Percentiles rank a stretch among this genome's conserved stretches.
phyloP scores from a whole-genome alignment of 2,329 filamentous ascomycete species.

The Chaetomium globosum region DNA sequence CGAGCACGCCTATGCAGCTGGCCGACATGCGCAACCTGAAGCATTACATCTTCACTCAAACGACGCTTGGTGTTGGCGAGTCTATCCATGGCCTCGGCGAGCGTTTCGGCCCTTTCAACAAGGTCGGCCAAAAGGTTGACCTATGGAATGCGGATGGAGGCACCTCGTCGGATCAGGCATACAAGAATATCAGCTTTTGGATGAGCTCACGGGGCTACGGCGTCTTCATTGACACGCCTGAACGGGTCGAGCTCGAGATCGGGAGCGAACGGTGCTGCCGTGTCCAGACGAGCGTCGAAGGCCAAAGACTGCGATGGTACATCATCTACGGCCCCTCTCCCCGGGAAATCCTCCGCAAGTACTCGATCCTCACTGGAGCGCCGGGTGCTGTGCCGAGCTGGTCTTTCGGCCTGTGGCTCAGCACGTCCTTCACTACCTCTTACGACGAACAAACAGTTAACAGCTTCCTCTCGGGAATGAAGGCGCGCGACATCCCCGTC shows the following conservation, averaged over 20 bases:
- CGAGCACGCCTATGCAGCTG: conserved; percentile 56
- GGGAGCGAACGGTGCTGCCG: conserved; percentile 73
- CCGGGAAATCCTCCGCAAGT: conserved; percentile 70
- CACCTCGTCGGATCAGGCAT: conserved; percentile 69
- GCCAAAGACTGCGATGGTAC: conserved; percentile 72
- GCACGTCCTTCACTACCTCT: conserved; percentile 73
- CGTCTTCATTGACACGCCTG: conserved; percentile 72
- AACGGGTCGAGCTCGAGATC: conserved; percentile 70
- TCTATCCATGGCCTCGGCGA: conserved; percentile 75
- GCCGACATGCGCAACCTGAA: conserved; percentile 56
- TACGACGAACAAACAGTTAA: conserved; percentile 72
- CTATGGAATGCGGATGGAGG: conserved; percentile 68
- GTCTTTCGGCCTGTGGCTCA: conserved; percentile 78
- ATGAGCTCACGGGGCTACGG: conserved; percentile 74
- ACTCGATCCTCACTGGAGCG: conserved; percentile 67
- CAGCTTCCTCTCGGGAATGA: conserved; percentile 70
- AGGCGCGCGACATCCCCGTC: conserved; percentile 63
- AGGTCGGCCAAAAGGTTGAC: conserved; percentile 69
- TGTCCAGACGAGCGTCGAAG: conserved; percentile 69
- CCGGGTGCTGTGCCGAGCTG: conserved; percentile 68
- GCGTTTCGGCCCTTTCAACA: conserved; percentile 75
- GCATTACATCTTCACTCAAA: conserved; percentile 62
- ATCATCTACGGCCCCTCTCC: conserved; percentile 71
- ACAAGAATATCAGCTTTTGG: conserved; percentile 73
- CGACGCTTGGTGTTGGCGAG: conserved; percentile 60